phyloP scores from a whole-genome alignment of 1,139 yeast species.

The Tardiomyces depauwii region DNA sequence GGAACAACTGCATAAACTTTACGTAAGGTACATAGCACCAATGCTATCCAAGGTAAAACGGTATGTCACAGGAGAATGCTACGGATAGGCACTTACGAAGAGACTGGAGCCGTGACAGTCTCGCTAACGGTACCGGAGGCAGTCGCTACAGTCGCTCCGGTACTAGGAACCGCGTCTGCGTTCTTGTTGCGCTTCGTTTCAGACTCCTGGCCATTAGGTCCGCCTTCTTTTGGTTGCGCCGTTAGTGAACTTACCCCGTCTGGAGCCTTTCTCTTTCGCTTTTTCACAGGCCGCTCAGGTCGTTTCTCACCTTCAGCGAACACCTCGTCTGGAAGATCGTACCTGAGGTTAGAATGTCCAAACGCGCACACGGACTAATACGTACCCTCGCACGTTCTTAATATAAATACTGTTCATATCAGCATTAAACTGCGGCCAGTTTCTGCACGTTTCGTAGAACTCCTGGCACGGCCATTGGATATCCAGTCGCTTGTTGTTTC shows the following conservation, averaged over 20 bases:
- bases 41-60: not conserved
- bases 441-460: conserved; percentile 67
- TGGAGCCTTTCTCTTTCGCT: conserved; percentile 33
- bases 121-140: not conserved
- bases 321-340: conserved; percentile 78
- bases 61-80: not conserved
- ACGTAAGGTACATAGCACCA: no score
- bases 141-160: not conserved
- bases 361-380: not conserved
- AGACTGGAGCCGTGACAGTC: not conserved
- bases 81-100: not conserved
- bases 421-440: conserved; percentile 56
- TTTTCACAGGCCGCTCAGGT: conserved; percentile 45
- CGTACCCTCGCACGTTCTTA: conserved; percentile 56
- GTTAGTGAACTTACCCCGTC: not conserved
- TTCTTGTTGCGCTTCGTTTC: not conserved
- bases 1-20: no score
- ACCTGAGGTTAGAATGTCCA: conserved; percentile 17
- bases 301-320: conserved; percentile 68
- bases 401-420: conserved; percentile 48
- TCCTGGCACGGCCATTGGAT: conserved; percentile 89
- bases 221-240: not conserved
- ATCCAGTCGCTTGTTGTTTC: conserved; percentile 48
- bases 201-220: not conserved
- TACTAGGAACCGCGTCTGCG: not conserved